Evolutionary conservation across 2,329 filamentous ascomycete genomes (phyloP).

Genomic region (Penicillium sp.): DNA sequence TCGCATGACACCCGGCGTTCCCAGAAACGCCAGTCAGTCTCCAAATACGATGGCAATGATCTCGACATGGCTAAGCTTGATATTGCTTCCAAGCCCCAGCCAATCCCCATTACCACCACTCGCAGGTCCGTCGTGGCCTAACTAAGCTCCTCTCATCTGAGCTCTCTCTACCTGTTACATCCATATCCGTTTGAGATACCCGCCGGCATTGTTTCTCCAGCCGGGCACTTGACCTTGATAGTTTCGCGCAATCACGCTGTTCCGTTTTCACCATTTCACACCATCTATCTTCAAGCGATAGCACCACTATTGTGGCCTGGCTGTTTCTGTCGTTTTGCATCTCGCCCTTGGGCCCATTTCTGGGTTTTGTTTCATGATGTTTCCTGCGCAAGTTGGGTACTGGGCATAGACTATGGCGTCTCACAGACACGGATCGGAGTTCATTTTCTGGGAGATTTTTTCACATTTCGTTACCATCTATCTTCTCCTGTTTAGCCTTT

Average conservation of each 20-base stretch:
- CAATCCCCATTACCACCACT: slow-evolving; percentile 38
- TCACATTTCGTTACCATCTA: background rate
- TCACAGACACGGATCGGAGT: slow-evolving; percentile 25
- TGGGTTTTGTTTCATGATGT: background rate
- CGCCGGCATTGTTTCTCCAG: slow-evolving; percentile 10
- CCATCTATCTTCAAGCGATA: background rate
- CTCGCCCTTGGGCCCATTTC: slow-evolving; percentile 3
- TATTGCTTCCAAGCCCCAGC: slow-evolving; percentile 37
- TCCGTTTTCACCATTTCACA: slow-evolving; percentile 3
- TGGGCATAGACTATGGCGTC: slow-evolving; percentile 29
- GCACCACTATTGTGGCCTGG: slow-evolving; percentile 5
- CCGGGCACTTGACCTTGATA: background rate
- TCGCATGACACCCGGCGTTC: slow-evolving; percentile 19
- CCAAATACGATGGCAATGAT: slow-evolving; percentile 32
- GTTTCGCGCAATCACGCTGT: background rate
- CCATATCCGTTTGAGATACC: slow-evolving; percentile 14
- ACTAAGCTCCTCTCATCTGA: slow-evolving; percentile 4
- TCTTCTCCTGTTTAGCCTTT: background rate
- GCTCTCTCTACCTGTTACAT: background rate
- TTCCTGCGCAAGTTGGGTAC: slow-evolving; percentile 14
- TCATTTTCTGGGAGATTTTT: slow-evolving; percentile 4
- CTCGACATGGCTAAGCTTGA: slow-evolving; percentile 37
- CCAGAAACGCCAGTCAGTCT: slow-evolving; percentile 19
- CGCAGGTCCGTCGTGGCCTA: slow-evolving; percentile 41
- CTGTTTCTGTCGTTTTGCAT: slow-evolving; percentile 8